Conservation (phyloP, 331 rosid species). For the Erythrophleum ivorense region DNA sequence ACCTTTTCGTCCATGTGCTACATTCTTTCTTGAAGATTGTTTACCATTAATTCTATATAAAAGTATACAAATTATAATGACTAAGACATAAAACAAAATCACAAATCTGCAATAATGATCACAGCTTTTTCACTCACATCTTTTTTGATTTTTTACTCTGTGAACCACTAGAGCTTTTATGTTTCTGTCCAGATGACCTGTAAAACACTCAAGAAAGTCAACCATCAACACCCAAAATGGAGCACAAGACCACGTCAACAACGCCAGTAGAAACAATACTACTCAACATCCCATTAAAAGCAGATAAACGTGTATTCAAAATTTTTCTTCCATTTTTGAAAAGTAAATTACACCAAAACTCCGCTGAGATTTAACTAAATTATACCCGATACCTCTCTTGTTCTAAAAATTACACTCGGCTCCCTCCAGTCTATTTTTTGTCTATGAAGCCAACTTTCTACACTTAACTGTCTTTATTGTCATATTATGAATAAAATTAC, state of each 20-base stretch:
- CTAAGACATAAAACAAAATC: constrained; percentile 34
- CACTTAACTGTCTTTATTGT: not conserved
- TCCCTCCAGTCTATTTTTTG: not conserved
- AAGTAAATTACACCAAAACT: not conserved
- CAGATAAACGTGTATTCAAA: constrained; percentile 29
- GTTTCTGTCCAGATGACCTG: constrained; percentile 71
- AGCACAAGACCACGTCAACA: constrained; percentile 21
- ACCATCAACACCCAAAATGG: constrained; percentile 38
- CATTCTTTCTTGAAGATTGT: constrained; percentile 63
- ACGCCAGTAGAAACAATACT: constrained; percentile 33
- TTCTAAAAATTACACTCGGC: not conserved
- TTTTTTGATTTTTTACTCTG: constrained; percentile 52
- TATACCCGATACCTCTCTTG: not conserved
- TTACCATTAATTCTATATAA: constrained; percentile 65
- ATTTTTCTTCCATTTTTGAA: not conserved
- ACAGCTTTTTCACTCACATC: constrained; percentile 61
- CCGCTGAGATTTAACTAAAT: not conserved
- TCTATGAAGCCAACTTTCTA: not conserved
- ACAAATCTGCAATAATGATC: constrained; percentile 31
- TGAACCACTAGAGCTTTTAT: constrained; percentile 52
- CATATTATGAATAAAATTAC: not conserved
- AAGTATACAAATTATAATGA: constrained; percentile 33
- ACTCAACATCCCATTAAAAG: constrained; percentile 10
- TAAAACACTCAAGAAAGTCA: constrained; percentile 38
- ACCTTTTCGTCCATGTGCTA: constrained; percentile 52